Evolutionary conservation across 805 yeast genomes (phyloP), one percentile per base, ranked within the genome.

Genomic region (Candida takata): DNA sequence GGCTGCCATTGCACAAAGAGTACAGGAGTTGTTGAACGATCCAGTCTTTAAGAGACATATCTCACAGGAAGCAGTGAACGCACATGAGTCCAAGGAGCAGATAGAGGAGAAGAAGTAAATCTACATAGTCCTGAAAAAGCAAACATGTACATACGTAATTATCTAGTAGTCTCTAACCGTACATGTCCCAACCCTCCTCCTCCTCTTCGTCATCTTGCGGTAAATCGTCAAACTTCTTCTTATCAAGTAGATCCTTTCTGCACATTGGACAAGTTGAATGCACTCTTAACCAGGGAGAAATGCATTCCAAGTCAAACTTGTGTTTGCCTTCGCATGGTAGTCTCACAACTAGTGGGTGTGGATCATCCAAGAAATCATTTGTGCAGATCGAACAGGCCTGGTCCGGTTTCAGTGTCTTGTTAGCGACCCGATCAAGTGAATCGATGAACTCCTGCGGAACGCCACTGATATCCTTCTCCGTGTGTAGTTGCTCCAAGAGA

Each of bases 381-480:
- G 92, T 82, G 49, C 97, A 88, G 27, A 88, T 88, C 1, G 96
- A 80, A 56, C 97, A 88, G 13, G 77, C 70, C 35, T 83, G 85
- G 25, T 67, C 72, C 5, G 50, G 38, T 12, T 61, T 60, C 33
- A 63, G 50, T 12, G 69, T 43, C 9, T 64, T 61, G 24, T 67
- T 61, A 2, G 74, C 62, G 0, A 88, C 77, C 40, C 97, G 60
- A 19, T 86, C 95, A 35, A 88, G 65, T 0, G 81, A 64, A 51
- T 87, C 97, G 6, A 90, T 60, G 49, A 74, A 85, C 29, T 69
- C 70, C 43, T 82, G 83, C 9, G 77, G 62, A 5, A 85, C 83
- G 0, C 92, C 90, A 36, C 59, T 28, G 8, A 37, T 58, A 16
- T 49, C 48, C 17, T 49, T 45, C 10, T 46, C 41, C 26, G 42